Conservation (phyloP, 495 filamentous ascomycete species). For the Corynascus novoguineensis region DNA sequence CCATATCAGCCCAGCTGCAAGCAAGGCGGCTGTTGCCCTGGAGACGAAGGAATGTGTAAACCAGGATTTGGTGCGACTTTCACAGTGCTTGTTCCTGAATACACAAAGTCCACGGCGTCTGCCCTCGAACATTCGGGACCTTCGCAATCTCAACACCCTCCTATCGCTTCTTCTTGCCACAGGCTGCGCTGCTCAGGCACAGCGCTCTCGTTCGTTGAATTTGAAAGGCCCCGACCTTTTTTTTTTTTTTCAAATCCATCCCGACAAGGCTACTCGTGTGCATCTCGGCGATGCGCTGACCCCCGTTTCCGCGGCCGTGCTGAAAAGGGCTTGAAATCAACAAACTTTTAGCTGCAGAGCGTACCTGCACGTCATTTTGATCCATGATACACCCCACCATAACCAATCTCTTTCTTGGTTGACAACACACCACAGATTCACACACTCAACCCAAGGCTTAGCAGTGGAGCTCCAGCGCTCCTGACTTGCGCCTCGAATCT, state of each 20-base stretch:
- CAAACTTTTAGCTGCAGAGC: conserved; percentile 21
- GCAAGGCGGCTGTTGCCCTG: conserved; percentile 15
- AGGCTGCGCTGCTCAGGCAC: background rate
- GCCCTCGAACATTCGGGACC: background rate
- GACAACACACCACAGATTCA: conserved; percentile 14
- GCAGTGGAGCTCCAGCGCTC: conserved; percentile 1
- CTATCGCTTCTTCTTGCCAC: background rate
- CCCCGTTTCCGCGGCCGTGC: background rate
- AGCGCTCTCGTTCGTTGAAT: background rate
- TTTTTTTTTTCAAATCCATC: background rate
- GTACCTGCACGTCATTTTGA: conserved; percentile 31
- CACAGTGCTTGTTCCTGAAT: conserved; percentile 12
- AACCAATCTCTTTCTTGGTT: conserved; percentile 16
- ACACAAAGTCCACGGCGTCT: conserved; percentile 14
- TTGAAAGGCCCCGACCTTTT: background rate
- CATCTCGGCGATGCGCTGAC: conserved; percentile 14
- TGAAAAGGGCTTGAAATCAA: conserved; percentile 14
- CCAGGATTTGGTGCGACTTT: conserved; percentile 13
- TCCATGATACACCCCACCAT: conserved; percentile 29
- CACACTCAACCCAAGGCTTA: background rate
- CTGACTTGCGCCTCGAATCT: background rate
- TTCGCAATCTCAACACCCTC: background rate
- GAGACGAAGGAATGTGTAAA: conserved; percentile 4
- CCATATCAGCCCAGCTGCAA: background rate
- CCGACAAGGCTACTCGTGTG: background rate